Evolutionary conservation across 2,329 filamentous ascomycete genomes (phyloP), one percentile per base, ranked within the genome.

Genomic region (Cordyceps farinosa): DNA sequence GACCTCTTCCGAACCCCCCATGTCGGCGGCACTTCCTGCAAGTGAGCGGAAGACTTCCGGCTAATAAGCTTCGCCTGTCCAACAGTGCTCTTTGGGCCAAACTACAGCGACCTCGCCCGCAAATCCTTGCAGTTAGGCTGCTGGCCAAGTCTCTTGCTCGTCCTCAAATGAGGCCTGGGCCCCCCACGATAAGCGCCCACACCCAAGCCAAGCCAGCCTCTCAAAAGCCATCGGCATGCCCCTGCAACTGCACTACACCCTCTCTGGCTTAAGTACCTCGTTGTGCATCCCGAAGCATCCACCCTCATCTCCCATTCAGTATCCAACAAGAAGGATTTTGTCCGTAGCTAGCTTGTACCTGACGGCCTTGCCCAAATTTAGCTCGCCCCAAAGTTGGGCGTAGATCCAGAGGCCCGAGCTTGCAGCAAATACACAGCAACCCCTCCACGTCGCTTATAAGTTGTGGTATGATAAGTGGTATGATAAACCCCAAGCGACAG

Each of bases 171-270:
- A 36, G 6, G 42, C 55, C 45, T 40, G 32, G 56, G 6, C 34
- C 47, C 51, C 36, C 58, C 59, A 61, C 32, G 59, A 61, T 61
- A 61, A 61, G 59, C 59, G 59, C 59, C 59, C 51, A 30, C 15
- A 22, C 15, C 11, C n/a, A 61, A n/a, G 7, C 13, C 15, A 55
- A 54, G 30, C 11, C 30, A 34, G 30, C 40, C 29, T 34, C 17
- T 29, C 47, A 29, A 42, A 36, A 52, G n/a, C 38, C 40, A 27
- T 53, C 10, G 11, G 5, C 40, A 3, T 27, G 6, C 57, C 51
- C 50, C 50, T 38, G 51, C 15, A 52, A 32, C 11, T 9, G 10
- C 47, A 42, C 57, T 40, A 52, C 57, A 60, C 38, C 59, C 50
- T 30, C 29, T 53, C 48, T 54, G 7, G 40, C n/a, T 55, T 22